Base-by-base conservation (phyloP, 2,329 filamentous ascomycete species). In the Coniochaeta sp. region DNA sequence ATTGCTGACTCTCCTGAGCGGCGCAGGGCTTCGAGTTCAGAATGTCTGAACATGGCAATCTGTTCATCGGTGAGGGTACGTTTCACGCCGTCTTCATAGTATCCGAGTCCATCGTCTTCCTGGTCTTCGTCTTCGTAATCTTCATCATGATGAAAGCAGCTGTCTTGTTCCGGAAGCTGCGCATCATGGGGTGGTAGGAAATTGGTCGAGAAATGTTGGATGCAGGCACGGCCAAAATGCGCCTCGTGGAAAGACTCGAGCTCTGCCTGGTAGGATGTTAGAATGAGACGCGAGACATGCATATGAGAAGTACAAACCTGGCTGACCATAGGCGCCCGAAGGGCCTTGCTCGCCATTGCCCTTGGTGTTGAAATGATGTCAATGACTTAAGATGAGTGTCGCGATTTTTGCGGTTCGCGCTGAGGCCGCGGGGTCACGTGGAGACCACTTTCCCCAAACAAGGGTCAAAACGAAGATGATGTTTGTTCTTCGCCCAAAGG, bases 61-160 rank as follows among this genome's bases (percentile, higher is more conserved):
- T 97, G 90, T 66, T 92, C 90, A 69, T 97, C 90, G 10, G 93
- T 97, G 67, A 98, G 79, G 19, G 92, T 96, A 44, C 93, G 88
- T 71, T 95, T 95, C 62, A 87, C 85, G 3, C 93, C 93, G 69
- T 98, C 93, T 1, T 83, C 74, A 66, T 98, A 98, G 73, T 91
- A 93, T 19, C 92, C 93, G 17, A 97, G 78, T 1, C 77, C 85
- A 68, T 90, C 89, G 42, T 87, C 83, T 28, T 87, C 84, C 22
- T 47, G 19, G 5, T 47, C 42, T 30, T 81, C 79, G 19, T 79
- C 71, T 2, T 74, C 70, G 61, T 77, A 72, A 38, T 68, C 65
- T 10, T 62, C 40, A 19, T 69, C 58, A 14, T 67, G 56, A 54
- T 65, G 54, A 52, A 56, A 63, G 19, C 9, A 58, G 19, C 58